Conservation (phyloP, 2,329 filamentous ascomycete species). For the Botryotinia convoluta region DNA sequence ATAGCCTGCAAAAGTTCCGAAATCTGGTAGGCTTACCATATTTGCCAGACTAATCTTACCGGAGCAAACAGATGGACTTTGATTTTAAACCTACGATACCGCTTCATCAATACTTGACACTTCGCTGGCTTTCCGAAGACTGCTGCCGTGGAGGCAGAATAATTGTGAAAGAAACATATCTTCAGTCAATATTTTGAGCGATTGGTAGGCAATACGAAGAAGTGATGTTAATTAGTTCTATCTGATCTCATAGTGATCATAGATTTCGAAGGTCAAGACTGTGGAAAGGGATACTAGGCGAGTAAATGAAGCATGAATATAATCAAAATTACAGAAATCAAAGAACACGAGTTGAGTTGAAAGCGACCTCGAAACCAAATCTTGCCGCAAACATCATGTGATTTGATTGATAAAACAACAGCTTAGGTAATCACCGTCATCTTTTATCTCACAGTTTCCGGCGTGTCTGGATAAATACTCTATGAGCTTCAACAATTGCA, state of each 20-base stretch:
- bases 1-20: neutral
- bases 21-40: neutral
- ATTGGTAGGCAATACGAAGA: neutral
- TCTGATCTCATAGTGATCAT: neutral
- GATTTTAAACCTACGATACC: neutral
- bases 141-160: neutral
- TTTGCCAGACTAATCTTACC: neutral
- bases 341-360: neutral
- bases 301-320: neutral
- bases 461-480: neutral
- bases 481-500: neutral
- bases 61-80: neutral
- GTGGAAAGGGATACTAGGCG: neutral
- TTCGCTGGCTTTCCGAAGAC: neutral
- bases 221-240: neutral
- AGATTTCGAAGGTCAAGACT: neutral
- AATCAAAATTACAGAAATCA: neutral
- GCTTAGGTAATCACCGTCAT: constrained; percentile 19
- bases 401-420: neutral
- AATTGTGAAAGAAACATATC: neutral
- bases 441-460: neutral
- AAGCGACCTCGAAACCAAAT: neutral
- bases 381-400: constrained; percentile 6
- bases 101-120: neutral
- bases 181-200: neutral